These are phyloP conservation scores for Tremella fuciformis DNA, from an alignment of 768 basidiomycete genomes.

Conservation along the genomic window DNA sequence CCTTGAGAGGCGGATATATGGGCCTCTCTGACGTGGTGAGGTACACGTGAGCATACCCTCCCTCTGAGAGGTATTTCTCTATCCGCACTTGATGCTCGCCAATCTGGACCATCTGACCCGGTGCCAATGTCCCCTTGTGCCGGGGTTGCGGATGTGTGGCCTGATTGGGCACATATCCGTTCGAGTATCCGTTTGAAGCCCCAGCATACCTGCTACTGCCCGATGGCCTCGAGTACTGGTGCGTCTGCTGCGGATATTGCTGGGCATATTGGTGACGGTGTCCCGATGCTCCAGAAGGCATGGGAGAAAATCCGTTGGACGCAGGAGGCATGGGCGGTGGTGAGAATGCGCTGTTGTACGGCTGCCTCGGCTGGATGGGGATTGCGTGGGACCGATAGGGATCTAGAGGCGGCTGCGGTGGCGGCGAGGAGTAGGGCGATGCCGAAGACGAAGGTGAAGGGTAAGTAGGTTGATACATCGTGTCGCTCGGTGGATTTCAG, in stretches of 20 bases:
- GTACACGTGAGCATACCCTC: conserved; percentile 98
- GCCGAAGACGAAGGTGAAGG: neutral
- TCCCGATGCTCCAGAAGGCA: conserved; percentile 12
- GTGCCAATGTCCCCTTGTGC: conserved; percentile 54
- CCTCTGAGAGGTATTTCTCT: conserved; percentile 93
- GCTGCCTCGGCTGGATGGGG: conserved; percentile 13
- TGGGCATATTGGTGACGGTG: conserved; percentile 1
- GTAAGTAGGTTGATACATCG: conserved; percentile 19
- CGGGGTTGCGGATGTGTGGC: conserved; percentile 28
- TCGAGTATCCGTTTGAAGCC: neutral
- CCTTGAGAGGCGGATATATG: conserved; percentile 55
- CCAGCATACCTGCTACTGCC: neutral
- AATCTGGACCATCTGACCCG: conserved; percentile 82
- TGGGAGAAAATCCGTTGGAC: conserved; percentile 10
- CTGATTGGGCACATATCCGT: conserved; percentile 7
- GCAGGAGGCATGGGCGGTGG: conserved; percentile 11
- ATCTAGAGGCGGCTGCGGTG: conserved; percentile 6
- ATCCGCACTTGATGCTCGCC: conserved; percentile 80
- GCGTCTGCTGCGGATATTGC: neutral
- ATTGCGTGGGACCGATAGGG: conserved; percentile 17
- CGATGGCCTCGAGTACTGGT: neutral
- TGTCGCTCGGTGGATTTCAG: neutral
- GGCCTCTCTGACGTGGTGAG: conserved; percentile 81
- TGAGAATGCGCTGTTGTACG: conserved; percentile 16
- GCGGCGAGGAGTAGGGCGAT: conserved; percentile 6